Base-by-base conservation (phyloP, 2,329 filamentous ascomycete species). In the Claviceps purpurea region DNA sequence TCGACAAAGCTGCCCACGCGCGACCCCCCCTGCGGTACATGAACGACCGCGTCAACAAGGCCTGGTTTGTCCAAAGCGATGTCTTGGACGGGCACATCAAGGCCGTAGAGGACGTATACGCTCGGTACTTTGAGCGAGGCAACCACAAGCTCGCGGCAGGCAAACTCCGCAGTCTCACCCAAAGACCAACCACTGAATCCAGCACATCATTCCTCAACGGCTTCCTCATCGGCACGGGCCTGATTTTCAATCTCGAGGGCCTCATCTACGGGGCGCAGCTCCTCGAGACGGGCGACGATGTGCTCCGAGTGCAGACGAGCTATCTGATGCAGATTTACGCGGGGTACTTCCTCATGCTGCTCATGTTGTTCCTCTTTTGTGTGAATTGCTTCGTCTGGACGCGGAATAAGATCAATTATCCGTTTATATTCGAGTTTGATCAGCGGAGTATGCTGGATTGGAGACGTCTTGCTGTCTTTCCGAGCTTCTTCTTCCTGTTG, bases 341-440 rank as follows among this genome's bases (percentile, higher is more conserved):
- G 11, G 93, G 93, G 1, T 96, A 94, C 65, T 94, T 95, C 60
- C 73, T 97, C 30, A 82, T 88, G 67, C 75, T 94, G 5, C 76
- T 89, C 45, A 73, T 97, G 20, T 84, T 94, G 61, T 71, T 85
- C 10, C 70, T 94, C n/a, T 97, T 97, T 63, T 89, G 86, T 61
- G 62, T 95, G 39, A 84, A 89, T 61, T 95, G 90, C 65, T 82
- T 83, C 52, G 70, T 95, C 16, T 98, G 91, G 89, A 81, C 82
- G 5, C 73, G 73, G 50, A 82, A 84, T 64, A 94, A 91, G 68
- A 87, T 98, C 68, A 98, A 98, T 65, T 97, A 97, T 65, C 80
- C 85, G 51, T 96, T 96, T 66, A 89, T 97, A 59, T 98, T 98
- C 63, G 93, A 98, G 69, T 93, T 95, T 63, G 90, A 97, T 71